Percentiles rank a stretch among this genome's conserved stretches.
phyloP scores from a whole-genome alignment of 2,329 filamentous ascomycete genomes.

The Aureobasidium pullulans region DNA sequence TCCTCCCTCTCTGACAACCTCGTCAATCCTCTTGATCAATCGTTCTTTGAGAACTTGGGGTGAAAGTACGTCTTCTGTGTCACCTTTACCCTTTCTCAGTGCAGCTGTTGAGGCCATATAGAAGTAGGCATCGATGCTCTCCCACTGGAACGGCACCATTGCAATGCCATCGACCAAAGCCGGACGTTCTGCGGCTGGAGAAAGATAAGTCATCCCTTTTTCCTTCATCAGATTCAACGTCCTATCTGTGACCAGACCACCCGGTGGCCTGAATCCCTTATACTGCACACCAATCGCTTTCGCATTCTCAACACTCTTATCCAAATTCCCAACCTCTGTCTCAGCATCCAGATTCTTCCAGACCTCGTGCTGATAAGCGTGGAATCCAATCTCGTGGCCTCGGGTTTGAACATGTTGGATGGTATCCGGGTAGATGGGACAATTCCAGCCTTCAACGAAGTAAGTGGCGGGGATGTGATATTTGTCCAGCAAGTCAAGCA shows the following conservation, averaged over 20 bases:
- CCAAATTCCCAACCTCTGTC: slow-evolving; percentile 21
- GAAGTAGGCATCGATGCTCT: slow-evolving; percentile 27
- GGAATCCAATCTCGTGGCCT: slow-evolving; percentile 28
- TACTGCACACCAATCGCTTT: slow-evolving; percentile 19
- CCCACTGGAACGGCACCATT: slow-evolving; percentile 21
- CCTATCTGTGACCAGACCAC: slow-evolving; percentile 25
- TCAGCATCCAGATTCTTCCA: slow-evolving; percentile 24
- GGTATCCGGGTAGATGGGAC: slow-evolving; percentile 20
- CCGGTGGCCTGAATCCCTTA: slow-evolving; percentile 26
- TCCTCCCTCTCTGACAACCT: slow-evolving; percentile 22
- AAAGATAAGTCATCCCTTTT: slow-evolving; percentile 25
- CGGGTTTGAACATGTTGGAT: slow-evolving; percentile 20
- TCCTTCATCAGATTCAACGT: slow-evolving; percentile 25
- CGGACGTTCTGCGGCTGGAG: slow-evolving; percentile 26
- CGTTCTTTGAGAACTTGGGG: slow-evolving; percentile 19
- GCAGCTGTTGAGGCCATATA: slow-evolving; percentile 26
- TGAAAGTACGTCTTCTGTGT: slow-evolving; percentile 18
- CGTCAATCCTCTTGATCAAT: slow-evolving; percentile 23
- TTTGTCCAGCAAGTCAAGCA: slow-evolving; percentile 22
- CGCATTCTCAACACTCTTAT: slow-evolving; percentile 22
- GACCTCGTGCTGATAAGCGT: slow-evolving; percentile 29
- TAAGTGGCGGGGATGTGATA: slow-evolving; percentile 26
- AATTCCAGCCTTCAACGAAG: slow-evolving; percentile 29
- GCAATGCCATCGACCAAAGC: slow-evolving; percentile 18
- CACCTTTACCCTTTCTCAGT: slow-evolving; percentile 23